Evolutionary conservation across 805 yeast species (phyloP), one percentile per base, ranked within the genome.

Genomic region (Candida sanyiensis): DNA sequence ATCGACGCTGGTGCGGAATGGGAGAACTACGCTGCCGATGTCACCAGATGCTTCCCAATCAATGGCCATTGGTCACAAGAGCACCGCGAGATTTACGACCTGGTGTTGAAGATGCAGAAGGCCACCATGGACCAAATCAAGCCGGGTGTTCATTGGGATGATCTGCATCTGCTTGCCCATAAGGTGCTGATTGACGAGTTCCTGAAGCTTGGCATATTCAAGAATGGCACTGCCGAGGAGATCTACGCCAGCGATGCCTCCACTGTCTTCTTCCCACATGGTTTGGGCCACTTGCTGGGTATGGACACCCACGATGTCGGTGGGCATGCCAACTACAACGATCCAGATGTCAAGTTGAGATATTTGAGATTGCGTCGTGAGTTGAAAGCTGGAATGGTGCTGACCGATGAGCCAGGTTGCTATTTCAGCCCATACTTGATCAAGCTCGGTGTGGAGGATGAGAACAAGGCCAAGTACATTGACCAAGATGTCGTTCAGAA

Each of bases 1-100:
- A 80, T 90, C 38, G 98, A 90, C 64, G 97, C 97, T 7, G 98
- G 98, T 40, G 95, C 96, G 3, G 97, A 90, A 62, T 90, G 97
- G 96, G 75, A 76, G 47, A 79, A 86, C 58, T 90, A 90, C 61
- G 89, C 96, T 3, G 71, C 87, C 31, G 98, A 90, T 58, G 96
- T 93, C 30, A 93, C 98, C 12, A 75, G 98, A 57, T 84, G 94
- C 57, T 90, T 88, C 75, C 98, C 98, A 21, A 77, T 87, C 39
- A 73, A 69, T 45, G 98, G 98, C 6, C 78, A 80, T 39, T 90
- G 96, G 88, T 75, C 89, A 7, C 75, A 73, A 46, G 97, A 93
- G 56, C 94, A 90, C 52, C 71, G 84, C 48, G 85, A 74, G 40
- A 80, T 90, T 33, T 90, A 93, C 57, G 76, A 77, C 25, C 65